Evolutionary conservation across 148 eudicot species (phyloP), one percentile per base, ranked within the genome.

Genomic region (Cornus controversa): DNA sequence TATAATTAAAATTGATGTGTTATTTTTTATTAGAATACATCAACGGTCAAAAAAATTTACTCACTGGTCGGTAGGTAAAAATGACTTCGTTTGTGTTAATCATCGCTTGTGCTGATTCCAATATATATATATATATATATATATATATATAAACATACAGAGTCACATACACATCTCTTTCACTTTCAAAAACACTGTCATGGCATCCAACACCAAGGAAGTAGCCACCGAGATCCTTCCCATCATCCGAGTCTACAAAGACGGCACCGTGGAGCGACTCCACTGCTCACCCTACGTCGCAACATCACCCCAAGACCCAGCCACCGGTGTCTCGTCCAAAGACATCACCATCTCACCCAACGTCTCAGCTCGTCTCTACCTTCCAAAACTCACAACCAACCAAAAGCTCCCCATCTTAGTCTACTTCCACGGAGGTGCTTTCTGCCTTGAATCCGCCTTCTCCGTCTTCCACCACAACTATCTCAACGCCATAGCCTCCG

Each of bases 341-440:
- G 90, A 89, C 75, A 73, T 85, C 58, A 3, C 37, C 66, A 82
- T 89, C 45, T 67, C 84, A 37, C 75, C 79, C 16, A 54, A 64
- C 26, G 58, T 86, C 71, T 80, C 90, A 0, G 87, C 89, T 36
- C 71, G 89, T 13, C 10, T 89, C 23, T 89, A 73, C 79, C 84
- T 89, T 9, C 90, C 90, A 6, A 78, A 80, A 29, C 54, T 75
- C 27, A 7, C 62, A 0, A 22, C 37, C 24, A 42, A 26, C 54
- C 26, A 47, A 0, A 85, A 81, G 8, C 82, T 87, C 58, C 93
- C 97, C 5, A 74, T 90, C 29, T 37, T 89, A n/a, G 80, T 90
- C 36, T 88, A 89, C 82, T 92, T 76, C 75, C 97, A 92, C n/a
- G 94, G 91, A 1, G 97, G 94, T 0, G 92, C 87, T 0, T 92